These are phyloP conservation scores for Daldinia loculata DNA, from an alignment of 495 filamentous ascomycete species.

Conservation along the genomic window DNA sequence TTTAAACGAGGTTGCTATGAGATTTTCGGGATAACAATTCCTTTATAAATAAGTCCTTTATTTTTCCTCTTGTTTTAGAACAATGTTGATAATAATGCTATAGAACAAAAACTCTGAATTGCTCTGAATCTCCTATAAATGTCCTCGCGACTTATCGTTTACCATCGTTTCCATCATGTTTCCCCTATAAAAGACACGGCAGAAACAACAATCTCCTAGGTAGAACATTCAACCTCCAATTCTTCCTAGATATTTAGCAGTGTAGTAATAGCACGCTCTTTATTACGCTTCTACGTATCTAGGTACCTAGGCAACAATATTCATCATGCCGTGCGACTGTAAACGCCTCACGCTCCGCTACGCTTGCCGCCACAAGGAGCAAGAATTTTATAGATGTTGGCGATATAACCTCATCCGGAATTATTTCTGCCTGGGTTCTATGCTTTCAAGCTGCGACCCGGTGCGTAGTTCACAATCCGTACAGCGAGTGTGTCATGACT, in stretches of 20 bases:
- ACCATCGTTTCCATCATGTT: background rate
- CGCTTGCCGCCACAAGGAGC: conserved; percentile 39
- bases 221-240: background rate
- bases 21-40: conserved; percentile 10
- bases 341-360: conserved; percentile 29
- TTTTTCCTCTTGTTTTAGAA: background rate
- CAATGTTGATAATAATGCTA: conserved; percentile 1
- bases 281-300: conserved; percentile 1
- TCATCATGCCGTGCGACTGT: conserved; percentile 35
- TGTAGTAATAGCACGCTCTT: conserved; percentile 4
- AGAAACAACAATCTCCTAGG: background rate
- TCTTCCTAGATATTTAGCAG: conserved; percentile 8
- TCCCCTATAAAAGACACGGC: conserved; percentile 3
- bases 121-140: background rate
- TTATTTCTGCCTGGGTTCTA: conserved; percentile 2
- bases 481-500: conserved; percentile 28
- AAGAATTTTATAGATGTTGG: conserved; percentile 28
- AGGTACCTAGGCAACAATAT: background rate
- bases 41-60: conserved; percentile 5
- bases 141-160: background rate
- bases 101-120: background rate
- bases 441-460: conserved; percentile 10
- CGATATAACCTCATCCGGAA: conserved; percentile 12
- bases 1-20: conserved; percentile 4
- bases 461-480: background rate